These are phyloP conservation scores for Cicer pinnatifidum DNA, from an alignment of 306 rosid species.

Conservation along the genomic window DNA sequence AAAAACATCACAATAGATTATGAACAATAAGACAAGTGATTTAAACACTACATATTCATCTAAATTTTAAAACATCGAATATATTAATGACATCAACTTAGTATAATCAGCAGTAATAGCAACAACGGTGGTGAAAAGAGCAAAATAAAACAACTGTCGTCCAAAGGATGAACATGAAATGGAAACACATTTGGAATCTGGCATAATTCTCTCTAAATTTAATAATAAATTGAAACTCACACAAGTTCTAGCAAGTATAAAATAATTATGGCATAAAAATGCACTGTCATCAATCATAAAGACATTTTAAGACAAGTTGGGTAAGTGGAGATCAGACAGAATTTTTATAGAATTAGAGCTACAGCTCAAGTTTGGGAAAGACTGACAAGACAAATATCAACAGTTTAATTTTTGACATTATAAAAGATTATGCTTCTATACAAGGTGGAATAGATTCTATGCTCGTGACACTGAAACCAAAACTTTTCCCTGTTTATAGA, in stretches of 20 bases:
- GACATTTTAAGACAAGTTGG: slow-evolving; percentile 55
- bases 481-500: slow-evolving; percentile 30
- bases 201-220: slow-evolving; percentile 42
- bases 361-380: slow-evolving; percentile 25
- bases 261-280: slow-evolving; percentile 47
- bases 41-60: no score
- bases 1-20: no score
- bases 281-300: slow-evolving; percentile 48
- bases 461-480: slow-evolving; percentile 40
- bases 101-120: background rate
- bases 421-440: slow-evolving; percentile 60
- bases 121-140: background rate
- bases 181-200: slow-evolving; percentile 49
- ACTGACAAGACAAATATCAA: slow-evolving; percentile 51
- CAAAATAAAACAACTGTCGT: slow-evolving; percentile 13
- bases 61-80: no score
- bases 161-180: slow-evolving; percentile 26
- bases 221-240: slow-evolving; percentile 39
- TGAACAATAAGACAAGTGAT: no score
- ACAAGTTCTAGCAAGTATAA: slow-evolving; percentile 33
- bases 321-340: slow-evolving; percentile 55
- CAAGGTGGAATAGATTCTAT: slow-evolving; percentile 65
- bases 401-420: slow-evolving; percentile 47
- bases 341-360: slow-evolving; percentile 44
- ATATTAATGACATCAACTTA: background rate